Percentiles rank a stretch among this genome's conserved stretches.
These are phyloP conservation scores for Colletotrichum tropicale DNA, from an alignment of 2,329 filamentous ascomycete genomes.

Conservation along the genomic window DNA sequence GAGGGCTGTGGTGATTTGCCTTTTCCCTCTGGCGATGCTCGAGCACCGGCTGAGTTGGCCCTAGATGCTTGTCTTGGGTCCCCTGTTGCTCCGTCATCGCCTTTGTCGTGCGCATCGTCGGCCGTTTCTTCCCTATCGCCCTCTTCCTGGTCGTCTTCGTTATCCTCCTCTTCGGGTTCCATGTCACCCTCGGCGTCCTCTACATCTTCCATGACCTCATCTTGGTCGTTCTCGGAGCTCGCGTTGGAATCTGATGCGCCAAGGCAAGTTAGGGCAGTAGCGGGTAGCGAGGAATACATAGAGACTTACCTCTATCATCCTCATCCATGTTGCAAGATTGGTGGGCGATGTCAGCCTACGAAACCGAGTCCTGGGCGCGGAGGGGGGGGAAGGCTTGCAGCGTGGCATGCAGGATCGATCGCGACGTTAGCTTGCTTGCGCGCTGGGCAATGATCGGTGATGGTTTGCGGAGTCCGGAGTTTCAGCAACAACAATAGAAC, in stretches of 20 bases:
- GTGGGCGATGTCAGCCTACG: not conserved
- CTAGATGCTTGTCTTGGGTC: constrained; percentile 21
- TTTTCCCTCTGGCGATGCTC: constrained; percentile 7
- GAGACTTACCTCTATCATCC: constrained; percentile 29
- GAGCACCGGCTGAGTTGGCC: constrained; percentile 26
- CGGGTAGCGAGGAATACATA: too few species aligned
- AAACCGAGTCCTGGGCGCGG: not conserved
- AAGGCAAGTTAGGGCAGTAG: not conserved
- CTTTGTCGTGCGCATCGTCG: constrained; percentile 30
- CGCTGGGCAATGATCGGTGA: not conserved
- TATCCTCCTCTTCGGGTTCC: constrained; percentile 36
- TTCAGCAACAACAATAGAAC: not conserved
- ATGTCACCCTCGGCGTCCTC: constrained; percentile 40
- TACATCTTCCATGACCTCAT: constrained; percentile 62
- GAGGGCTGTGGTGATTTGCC: constrained; percentile 4
- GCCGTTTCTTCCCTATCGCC: constrained; percentile 39
- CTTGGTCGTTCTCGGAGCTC: constrained; percentile 52
- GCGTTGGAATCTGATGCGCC: constrained; percentile 36
- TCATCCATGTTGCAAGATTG: constrained; percentile 26
- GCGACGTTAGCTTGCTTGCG: not conserved
- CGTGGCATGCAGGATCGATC: not conserved
- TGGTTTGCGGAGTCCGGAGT: not conserved
- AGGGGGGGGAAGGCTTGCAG: not conserved
- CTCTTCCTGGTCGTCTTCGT: constrained; percentile 37
- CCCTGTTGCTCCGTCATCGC: constrained; percentile 47